These are phyloP conservation scores for Blastocrithidia nonstop DNA, from an alignment of 208 protist species.

Conservation along the genomic window DNA sequence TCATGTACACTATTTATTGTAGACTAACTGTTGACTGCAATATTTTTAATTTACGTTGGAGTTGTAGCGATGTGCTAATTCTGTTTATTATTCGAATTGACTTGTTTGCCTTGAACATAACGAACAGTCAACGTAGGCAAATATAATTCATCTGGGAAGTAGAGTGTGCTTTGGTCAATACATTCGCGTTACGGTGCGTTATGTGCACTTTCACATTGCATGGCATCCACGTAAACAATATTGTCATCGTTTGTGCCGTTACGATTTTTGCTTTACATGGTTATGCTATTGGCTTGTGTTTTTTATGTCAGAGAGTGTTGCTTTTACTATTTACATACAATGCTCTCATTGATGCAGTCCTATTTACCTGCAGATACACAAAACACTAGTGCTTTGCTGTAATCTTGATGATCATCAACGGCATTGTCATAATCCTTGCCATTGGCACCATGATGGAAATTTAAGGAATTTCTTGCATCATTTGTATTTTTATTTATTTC, in stretches of 20 bases:
- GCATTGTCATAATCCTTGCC: no score
- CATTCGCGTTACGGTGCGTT: conserved; percentile 7
- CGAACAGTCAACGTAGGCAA: conserved; percentile 33
- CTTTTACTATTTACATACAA: background rate
- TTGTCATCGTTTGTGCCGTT: background rate
- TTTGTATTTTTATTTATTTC: no score
- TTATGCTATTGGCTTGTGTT: conserved; percentile 1
- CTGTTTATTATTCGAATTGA: no score
- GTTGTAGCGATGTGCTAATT: conserved; percentile 4
- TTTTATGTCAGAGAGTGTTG: background rate
- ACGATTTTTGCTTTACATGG: conserved; percentile 3
- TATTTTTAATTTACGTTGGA: conserved; percentile 5
- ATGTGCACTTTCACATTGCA: background rate
- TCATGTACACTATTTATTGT: no score
- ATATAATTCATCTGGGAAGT: conserved; percentile 46
- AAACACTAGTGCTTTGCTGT: no score
- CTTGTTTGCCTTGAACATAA: no score
- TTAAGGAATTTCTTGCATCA: no score
- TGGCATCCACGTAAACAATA: background rate
- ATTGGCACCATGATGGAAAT: no score
- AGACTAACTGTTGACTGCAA: conserved; percentile 12
- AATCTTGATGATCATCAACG: no score
- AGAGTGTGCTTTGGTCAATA: conserved; percentile 13
- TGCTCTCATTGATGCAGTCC: no score
- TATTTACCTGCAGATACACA: no score